Evolutionary conservation across 805 yeast species (phyloP), one percentile per base, ranked within the genome.

Genomic region (Saccharomyces paradoxus): DNA sequence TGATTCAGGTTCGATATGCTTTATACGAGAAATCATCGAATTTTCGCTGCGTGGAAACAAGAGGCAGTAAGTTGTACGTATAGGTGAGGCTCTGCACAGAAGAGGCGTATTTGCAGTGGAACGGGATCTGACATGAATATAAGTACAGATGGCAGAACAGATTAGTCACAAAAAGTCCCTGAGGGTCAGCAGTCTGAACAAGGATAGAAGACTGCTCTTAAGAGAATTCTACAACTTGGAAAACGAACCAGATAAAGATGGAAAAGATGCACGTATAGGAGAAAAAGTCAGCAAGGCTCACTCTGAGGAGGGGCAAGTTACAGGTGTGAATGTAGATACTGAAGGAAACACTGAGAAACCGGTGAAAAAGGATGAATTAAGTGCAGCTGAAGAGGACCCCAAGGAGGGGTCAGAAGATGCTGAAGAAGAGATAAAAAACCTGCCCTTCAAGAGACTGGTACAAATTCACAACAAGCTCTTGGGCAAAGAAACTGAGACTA

Each of bases 141-240:
- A 46, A 30, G 22, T 29, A 13, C 17, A 28, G 24, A 67, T 66
- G 69, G 63, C 70, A 4, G 68, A 66, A 52, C 70, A 64, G 51
- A 68, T 66, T 24, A 63, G 67, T 27, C 70, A 68, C 53, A 68
- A 64, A 54, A 65, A 66, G 50, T 60, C 68, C 2, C 50, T 66
- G 28, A 48, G 64, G 31, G 58, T 62, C 8, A 55, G 41, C 17
- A 51, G 60, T 21, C 48, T 63, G 13, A 63, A 60, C 47, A 61
- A 57, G 44, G 69, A 64, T 37, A 59, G 63, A 32, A 58, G 67
- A 27, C 54, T 54, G 41, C 61, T 60, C 21, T 49, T 68, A 54
- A 62, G 63, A 46, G 67, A 66, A 49, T 65, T 61, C 50, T 63
- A 66, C 50, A 57, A 59, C n/a, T 51, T 64, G 26, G 58, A 60